Base-by-base conservation (phyloP, 768 basidiomycete genomes). In the Gelatoporia subvermispora region DNA sequence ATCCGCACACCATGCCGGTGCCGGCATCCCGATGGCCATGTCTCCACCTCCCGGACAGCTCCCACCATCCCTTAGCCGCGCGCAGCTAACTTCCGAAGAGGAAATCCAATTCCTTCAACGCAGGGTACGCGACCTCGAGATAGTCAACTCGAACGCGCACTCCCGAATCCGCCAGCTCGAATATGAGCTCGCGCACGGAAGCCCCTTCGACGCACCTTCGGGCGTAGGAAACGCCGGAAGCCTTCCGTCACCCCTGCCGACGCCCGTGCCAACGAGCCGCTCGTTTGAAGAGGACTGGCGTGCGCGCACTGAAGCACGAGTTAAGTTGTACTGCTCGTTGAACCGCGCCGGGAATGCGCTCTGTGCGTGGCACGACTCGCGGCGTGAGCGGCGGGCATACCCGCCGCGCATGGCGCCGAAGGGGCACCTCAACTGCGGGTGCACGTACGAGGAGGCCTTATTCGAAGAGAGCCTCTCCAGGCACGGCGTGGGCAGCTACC, bases 291-390 rank as follows among this genome's bases (percentile, higher is more conserved):
- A 72, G 23, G 73, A 79, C 2, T 91, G 89, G 89, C 77, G 75
- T 41, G 71, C 74, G 8, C 84, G 89, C 49, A 91, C 87, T 0
- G 82, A 87, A 18, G 78, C 84, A 4, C 85, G 90, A 34, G 70
- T 73, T 54, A 79, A 79, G 47, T 72, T 79, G 38, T 85, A 83
- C 67, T 93, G 89, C 64, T 85, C 88, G 3, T 72, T 88, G 24
- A 92, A 93, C 65, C 81, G 90, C 43, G 89, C 89, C 0, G 90
- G 90, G 25, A 93, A 93, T 56, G 88, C 89, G 1, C 77, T 92
- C 31, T 92, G 89, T 63, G 84, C 90, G 3, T 93, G 89, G 89
- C 89, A 93, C 59, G 90, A 93, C 65, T 89, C 89, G 2, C 76
- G 89, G 40, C 81, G 89, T 23, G 89, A 93, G 67, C 82, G 90